Percentiles rank a stretch among this genome's conserved stretches.
Evolutionary conservation across 192 early-diverging fungal species (phyloP).

Genomic region (Linnemannia elongata): DNA sequence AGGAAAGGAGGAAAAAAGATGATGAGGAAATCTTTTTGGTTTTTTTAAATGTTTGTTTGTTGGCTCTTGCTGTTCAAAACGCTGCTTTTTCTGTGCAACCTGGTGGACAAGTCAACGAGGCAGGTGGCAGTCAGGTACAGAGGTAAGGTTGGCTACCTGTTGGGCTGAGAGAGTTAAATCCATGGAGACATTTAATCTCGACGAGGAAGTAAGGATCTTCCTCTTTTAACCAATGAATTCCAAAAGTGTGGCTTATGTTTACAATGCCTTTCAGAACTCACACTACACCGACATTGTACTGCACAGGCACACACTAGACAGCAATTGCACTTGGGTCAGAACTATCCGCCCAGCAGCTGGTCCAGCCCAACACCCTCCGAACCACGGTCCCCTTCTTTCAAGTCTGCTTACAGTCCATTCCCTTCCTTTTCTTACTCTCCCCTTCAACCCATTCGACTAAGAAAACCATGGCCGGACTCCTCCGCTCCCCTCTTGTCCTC

Average conservation of each 20-base stretch:
- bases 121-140: background rate
- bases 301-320: too few relatives aligned
- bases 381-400: background rate
- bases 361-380: too few relatives aligned
- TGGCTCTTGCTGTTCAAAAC: background rate
- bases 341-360: too few relatives aligned
- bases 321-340: too few relatives aligned
- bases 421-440: background rate
- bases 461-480: conserved; percentile 45
- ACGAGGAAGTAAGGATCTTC: background rate
- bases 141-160: background rate
- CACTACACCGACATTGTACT: too few relatives aligned
- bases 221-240: background rate
- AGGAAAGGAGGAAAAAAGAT: conserved; percentile 2
- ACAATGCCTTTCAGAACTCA: background rate
- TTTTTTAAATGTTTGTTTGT: background rate
- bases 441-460: background rate
- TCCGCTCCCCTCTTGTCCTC: conserved; percentile 45
- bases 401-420: background rate
- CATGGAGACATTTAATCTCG: background rate
- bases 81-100: background rate
- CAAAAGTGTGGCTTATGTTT: conserved; percentile 4
- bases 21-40: background rate
- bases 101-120: background rate
- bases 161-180: background rate